Percentiles rank a stretch among this genome's conserved stretches.
Conservation (phyloP, 805 yeast genomes). For the Ogataea corticis region DNA sequence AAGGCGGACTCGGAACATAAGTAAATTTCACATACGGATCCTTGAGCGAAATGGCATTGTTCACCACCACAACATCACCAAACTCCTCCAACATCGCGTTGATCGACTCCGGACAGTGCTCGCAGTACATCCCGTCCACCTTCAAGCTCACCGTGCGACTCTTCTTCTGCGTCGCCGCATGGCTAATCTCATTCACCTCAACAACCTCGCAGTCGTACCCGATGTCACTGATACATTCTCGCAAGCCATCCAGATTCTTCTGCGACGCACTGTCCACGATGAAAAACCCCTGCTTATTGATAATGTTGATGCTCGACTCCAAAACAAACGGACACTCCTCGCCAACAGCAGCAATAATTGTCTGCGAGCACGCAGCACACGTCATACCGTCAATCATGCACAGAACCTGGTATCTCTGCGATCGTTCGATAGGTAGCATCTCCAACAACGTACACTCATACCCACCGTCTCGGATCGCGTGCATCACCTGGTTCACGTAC, state of each 20-base stretch:
- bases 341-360: slow-evolving; percentile 50
- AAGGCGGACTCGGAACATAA: slow-evolving; percentile 58
- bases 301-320: slow-evolving; percentile 53
- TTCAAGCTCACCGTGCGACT: slow-evolving; percentile 58
- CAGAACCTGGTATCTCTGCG: slow-evolving; percentile 48
- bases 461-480: slow-evolving; percentile 46
- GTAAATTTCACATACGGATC: slow-evolving; percentile 64
- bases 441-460: slow-evolving; percentile 55
- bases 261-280: slow-evolving; percentile 46
- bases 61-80: slow-evolving; percentile 58
- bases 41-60: slow-evolving; percentile 53
- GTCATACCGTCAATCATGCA: slow-evolving; percentile 75
- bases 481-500: slow-evolving; percentile 49
- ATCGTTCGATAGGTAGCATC: slow-evolving; percentile 55
- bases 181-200: slow-evolving; percentile 44
- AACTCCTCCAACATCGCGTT: slow-evolving; percentile 48
- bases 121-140: slow-evolving; percentile 69
- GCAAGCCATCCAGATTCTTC: slow-evolving; percentile 40
- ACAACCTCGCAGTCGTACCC: slow-evolving; percentile 63
- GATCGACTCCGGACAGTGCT: slow-evolving; percentile 63
- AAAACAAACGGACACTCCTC: slow-evolving; percentile 51
- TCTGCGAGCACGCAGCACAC: slow-evolving; percentile 64
- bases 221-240: slow-evolving; percentile 57
- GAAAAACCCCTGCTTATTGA: slow-evolving; percentile 65
- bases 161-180: slow-evolving; percentile 46